These are phyloP conservation scores for Obelidium mucronatum DNA, from an alignment of 192 early-diverging fungal species.

Conservation along the genomic window DNA sequence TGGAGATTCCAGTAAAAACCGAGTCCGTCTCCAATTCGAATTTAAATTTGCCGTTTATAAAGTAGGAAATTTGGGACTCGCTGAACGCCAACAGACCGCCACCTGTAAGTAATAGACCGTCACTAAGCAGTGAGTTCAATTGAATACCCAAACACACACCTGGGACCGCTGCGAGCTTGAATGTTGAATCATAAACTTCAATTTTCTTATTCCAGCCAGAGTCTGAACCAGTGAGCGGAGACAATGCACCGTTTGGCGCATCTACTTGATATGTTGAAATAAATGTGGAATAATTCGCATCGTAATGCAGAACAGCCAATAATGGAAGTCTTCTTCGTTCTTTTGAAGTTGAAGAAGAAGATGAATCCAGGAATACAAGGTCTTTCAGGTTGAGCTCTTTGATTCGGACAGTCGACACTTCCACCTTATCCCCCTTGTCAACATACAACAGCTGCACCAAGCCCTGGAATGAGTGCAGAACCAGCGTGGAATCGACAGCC, in stretches of 20 bases:
- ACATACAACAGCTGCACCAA: background rate
- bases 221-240: slow-evolving; percentile 49
- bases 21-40: background rate
- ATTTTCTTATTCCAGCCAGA: background rate
- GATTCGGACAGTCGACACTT: background rate
- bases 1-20: slow-evolving; percentile 3
- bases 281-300: background rate
- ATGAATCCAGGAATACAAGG: background rate
- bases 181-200: slow-evolving; percentile 25
- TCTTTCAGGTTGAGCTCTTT: background rate
- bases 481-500: background rate
- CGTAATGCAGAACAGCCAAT: background rate
- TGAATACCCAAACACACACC: background rate
- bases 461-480: background rate
- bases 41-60: background rate
- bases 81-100: slow-evolving; percentile 1
- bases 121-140: slow-evolving; percentile 41
- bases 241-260: slow-evolving; percentile 34
- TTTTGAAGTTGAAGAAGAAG: background rate
- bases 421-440: background rate
- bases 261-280: background rate
- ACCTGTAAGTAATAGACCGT: slow-evolving; percentile 50
- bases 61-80: background rate
- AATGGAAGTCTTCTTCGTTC: too few relatives aligned
- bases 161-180: background rate